Conservation (phyloP, 306 rosid species). For the Abrus pulchellus region DNA sequence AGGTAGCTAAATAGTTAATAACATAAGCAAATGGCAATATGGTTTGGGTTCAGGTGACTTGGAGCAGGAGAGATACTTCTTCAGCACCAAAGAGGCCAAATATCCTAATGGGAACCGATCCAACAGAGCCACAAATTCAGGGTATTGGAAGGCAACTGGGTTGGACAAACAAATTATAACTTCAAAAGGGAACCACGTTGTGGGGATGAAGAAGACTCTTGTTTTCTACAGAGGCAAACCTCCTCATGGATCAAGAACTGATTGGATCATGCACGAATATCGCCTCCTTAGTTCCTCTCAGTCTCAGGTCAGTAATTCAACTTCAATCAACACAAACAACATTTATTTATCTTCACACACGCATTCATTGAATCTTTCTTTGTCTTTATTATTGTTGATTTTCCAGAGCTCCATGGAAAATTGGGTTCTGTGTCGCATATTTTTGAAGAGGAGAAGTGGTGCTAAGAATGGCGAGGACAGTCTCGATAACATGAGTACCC, state of each 20-base stretch:
- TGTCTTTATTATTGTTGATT: too few relatives aligned
- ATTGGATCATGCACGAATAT: constrained; percentile 99
- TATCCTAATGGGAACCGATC: constrained; percentile 95
- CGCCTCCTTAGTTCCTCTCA: constrained; percentile 60
- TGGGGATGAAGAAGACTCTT: constrained; percentile 92
- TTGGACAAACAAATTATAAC: constrained; percentile 76
- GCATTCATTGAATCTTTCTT: too few relatives aligned
- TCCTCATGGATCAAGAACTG: constrained; percentile 88
- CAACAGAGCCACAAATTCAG: constrained; percentile 88
- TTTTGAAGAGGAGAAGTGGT: constrained; percentile 79
- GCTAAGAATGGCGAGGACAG: constrained; percentile 48
- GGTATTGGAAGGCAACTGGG: constrained; percentile 99
- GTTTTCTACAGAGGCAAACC: constrained; percentile 95
- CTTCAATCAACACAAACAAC: not conserved
- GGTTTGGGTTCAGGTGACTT: constrained; percentile 61
- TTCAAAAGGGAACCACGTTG: constrained; percentile 61
- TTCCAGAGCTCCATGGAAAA: constrained; percentile 60
- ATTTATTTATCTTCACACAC: too few relatives aligned
- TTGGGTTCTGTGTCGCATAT: constrained; percentile 96
- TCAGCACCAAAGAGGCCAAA: constrained; percentile 92
- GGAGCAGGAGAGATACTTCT: constrained; percentile 91
- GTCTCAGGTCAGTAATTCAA: not conserved
- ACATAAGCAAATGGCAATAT: not conserved
- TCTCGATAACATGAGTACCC: not conserved
- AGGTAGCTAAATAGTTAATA: too few relatives aligned